Percentiles rank a stretch among this genome's conserved stretches.
These are phyloP conservation scores for Blastomyces gilchristii DNA, from an alignment of 2,329 filamentous ascomycete species.

Conservation along the genomic window DNA sequence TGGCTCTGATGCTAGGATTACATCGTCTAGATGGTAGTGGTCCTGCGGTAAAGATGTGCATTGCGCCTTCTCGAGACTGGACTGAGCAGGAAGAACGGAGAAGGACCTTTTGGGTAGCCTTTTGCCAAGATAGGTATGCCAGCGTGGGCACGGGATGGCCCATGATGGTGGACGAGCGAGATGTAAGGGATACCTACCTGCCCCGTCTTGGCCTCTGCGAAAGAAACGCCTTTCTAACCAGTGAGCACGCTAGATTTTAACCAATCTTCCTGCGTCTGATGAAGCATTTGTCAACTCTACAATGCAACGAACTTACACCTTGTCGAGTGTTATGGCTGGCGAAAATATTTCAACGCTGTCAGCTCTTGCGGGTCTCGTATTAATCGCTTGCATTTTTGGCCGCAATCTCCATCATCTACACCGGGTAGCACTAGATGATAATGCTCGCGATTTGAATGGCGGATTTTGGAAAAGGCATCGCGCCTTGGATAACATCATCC, in stretches of 20 bases:
- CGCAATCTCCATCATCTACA: constrained; percentile 86
- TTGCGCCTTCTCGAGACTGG: constrained; percentile 82
- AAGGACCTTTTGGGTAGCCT: constrained; percentile 90
- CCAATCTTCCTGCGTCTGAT: constrained; percentile 72
- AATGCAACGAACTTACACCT: constrained; percentile 58
- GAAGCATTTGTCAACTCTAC: constrained; percentile 75
- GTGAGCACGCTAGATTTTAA: constrained; percentile 50
- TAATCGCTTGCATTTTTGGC: constrained; percentile 84
- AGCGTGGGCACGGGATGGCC: constrained; percentile 97
- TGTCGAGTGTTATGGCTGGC: constrained; percentile 48
- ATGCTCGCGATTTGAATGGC: constrained; percentile 78
- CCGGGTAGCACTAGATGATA: constrained; percentile 69
- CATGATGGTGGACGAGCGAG: constrained; percentile 82
- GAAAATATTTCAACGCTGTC: constrained; percentile 65
- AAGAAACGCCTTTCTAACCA: neutral
- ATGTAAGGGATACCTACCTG: constrained; percentile 43
- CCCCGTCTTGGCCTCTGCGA: constrained; percentile 1
- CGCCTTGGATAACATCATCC: constrained; percentile 75
- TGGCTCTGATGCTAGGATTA: constrained; percentile 85
- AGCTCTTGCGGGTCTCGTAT: constrained; percentile 65
- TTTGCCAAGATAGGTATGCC: constrained; percentile 80
- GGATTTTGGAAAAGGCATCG: constrained; percentile 94
- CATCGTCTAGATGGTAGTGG: constrained; percentile 75
- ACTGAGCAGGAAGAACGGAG: constrained; percentile 85
- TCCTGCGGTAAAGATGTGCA: constrained; percentile 83